Base-by-base conservation (phyloP, 1,284 basidiomycete species). In the Ceratobasidium sp. region DNA sequence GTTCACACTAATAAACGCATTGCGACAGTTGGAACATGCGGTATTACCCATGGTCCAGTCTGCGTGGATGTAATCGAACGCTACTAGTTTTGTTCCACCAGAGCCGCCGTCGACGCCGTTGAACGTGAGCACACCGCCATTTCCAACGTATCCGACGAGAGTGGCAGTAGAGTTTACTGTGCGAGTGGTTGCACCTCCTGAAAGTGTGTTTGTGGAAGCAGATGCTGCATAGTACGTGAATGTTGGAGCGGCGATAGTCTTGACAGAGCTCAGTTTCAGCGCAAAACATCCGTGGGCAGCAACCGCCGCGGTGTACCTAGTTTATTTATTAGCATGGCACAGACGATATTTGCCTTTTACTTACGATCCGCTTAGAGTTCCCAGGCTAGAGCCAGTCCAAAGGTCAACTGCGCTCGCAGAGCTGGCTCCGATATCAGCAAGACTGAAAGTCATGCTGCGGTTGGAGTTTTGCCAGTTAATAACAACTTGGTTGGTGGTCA, bases 41-140 rank as follows among this genome's bases (percentile, higher is more conserved):
- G 82, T 83, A 74, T 85, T 85, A 66, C 75, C 77, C 77, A 82
- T 82, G 7, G 81, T 80, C 47, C 81, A 80, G 63, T 85, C 84
- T 21, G 80, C 85, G 59, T 85, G 85, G 75, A 85, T 85, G 73
- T 85, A 86, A 76, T 85, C 84, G 49, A 85, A 77, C 8, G 83
- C 80, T 41, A 86, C 75, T 9, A 84, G 80, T 75, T 84, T 85
- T 1, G 81, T 83, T 14, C 84, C 84, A 43, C 84, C 84, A 4
- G 78, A 66, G 0, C 84, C 84, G 38, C 84, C 84, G 70, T 84
- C 82, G 73, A 86, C 79, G 58, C 79, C 78, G 50, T 81, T 82
- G 74, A 86, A 78, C 21, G 83, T 84, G 41, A 85, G 78, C 1
- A 80, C 84, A 7, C 84, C 84, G 7, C 83, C 84, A 16, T 83